Percentiles rank a stretch among this genome's conserved stretches.
phyloP scores from a whole-genome alignment of 108 stramenopile species.

The Seminavis robusta region DNA sequence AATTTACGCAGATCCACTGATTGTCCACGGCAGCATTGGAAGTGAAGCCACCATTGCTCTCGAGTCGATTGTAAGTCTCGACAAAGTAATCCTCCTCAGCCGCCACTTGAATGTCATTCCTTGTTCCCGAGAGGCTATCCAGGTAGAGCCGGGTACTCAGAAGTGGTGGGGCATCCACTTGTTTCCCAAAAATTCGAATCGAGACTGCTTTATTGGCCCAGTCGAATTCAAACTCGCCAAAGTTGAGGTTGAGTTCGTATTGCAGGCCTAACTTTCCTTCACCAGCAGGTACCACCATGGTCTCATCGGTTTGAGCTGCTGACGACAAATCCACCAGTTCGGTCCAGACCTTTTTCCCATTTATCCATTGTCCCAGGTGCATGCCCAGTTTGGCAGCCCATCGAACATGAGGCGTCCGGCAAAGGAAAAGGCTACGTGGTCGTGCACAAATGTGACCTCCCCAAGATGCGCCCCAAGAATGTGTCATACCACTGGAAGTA shows the following conservation, averaged over 20 bases:
- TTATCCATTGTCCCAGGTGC: constrained; percentile 37
- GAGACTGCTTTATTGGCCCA: constrained; percentile 31
- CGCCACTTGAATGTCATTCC: too few relatives aligned
- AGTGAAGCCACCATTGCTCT: too few relatives aligned
- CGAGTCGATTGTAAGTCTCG: too few relatives aligned
- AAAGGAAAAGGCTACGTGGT: constrained; percentile 20
- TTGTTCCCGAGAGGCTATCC: constrained; percentile 10
- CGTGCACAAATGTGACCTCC: constrained; percentile 35
- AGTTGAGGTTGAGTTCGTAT: constrained; percentile 63
- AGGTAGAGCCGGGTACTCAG: constrained; percentile 16
- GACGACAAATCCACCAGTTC: constrained; percentile 18
- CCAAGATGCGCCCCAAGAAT: constrained; percentile 63
- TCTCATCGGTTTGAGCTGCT: constrained; percentile 2
- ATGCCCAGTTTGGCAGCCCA: constrained; percentile 1
- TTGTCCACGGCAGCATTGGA: too few relatives aligned
- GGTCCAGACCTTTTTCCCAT: constrained; percentile 34
- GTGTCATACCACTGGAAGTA: constrained; percentile 82
- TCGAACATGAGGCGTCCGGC: constrained; percentile 12
- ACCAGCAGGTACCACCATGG: constrained; percentile 1
- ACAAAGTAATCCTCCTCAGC: too few relatives aligned
- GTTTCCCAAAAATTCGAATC: constrained; percentile 22
- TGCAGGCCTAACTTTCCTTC: constrained; percentile 40
- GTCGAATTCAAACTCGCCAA: constrained; percentile 81
- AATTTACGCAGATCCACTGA: too few relatives aligned
- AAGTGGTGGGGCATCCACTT: constrained; percentile 15